Evolutionary conservation across 208 protist genomes (phyloP), one percentile per base, ranked within the genome.

Genomic region (Vickermania ingenoplastis): DNA sequence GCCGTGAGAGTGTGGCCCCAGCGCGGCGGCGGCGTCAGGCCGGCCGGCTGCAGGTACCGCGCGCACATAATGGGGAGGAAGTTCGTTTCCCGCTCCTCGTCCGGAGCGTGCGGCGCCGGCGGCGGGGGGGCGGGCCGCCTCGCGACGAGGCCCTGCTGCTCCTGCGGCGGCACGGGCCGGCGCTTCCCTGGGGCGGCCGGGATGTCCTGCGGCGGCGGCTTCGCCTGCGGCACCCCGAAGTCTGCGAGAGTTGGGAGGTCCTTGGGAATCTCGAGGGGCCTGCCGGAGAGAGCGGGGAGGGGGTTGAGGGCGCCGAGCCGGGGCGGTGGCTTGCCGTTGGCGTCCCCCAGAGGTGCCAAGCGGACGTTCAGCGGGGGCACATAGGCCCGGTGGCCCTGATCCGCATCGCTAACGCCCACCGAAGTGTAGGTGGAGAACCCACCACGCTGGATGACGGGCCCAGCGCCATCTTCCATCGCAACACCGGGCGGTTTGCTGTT

Each of bases 1-100:
- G 79, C 57, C 0, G 85, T 89, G 14, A 92, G 64, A 0, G 82
- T 83, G 71, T 89, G 81, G 27, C 85, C 85, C 81, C 80, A 92
- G 25, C 79, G 73, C 0, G 69, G 70, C 0, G 67, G 59, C 17
- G 85, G 85, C 2, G 66, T 75, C 27, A 92, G 63, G 22, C 85
- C 85, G 0, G 65, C 70, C 1, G 79, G 77, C 36, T 69, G 71
- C 22, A 92, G 73, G 54, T 88, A 86, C 22, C 81, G 73, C 2
- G 85, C 81, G 57, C 82, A 89, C 85, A 92, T 89, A 41, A 92
- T 64, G 1, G 81, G 81, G 30, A 92, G 58, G 63, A 92, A 89
- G 70, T 89, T 92, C 17, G 74, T 72, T 61, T 85, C 75, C n/a
- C 71, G 53, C n/a, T 70, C 65, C 54, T n/a, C 49, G 1, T 59